Evolutionary conservation across 345 rosid species (phyloP), one percentile per base, ranked within the genome.

Genomic region (Kandelia obovata): DNA sequence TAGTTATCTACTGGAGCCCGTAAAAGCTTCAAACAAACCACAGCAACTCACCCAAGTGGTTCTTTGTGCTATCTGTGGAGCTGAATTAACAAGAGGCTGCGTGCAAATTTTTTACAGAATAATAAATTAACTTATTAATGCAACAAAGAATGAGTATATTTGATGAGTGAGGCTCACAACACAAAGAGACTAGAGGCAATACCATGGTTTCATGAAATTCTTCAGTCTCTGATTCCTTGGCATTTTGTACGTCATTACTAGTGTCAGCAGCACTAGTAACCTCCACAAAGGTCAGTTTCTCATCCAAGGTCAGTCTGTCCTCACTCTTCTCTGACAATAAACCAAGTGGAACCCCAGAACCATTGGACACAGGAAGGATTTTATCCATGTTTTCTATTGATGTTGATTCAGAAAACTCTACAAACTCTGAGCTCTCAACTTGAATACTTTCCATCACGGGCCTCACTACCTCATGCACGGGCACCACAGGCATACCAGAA

Each of bases 21-120:
- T 60, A 56, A 81, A 51, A 65, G 72, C 79, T 73, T 94, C 96
- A 79, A 89, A 81, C 85, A 94, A 79, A 77, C 98, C 98, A 43
- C 98, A 94, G 70, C 97, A 94, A 81, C 83, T 79, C 55, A 87
- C 68, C 84, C 85, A 85, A n/a, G 88, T 88, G 34, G 88, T 87
- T 76, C 86, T 87, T 79, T 82, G 75, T 32, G 73, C 80, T 71
- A 75, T 56, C 55, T 73, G 85, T 71, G 87, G 89, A 63, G 83
- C 77, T 49, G 82, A 37, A 61, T 71, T 67, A 65, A 77, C 61
- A 20, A 73, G 74, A 70, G 83, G 85, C 98, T 91, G 87, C 75
- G 66, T 20, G 61, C 27, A 47, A 75, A 71, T 69, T 70, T 34
- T 59, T n/a, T 16, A 72, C 47, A 43, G 57, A 32, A 76, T 70